Conservation (phyloP, 2,329 filamentous ascomycete genomes). For the Coniochaeta sp. region DNA sequence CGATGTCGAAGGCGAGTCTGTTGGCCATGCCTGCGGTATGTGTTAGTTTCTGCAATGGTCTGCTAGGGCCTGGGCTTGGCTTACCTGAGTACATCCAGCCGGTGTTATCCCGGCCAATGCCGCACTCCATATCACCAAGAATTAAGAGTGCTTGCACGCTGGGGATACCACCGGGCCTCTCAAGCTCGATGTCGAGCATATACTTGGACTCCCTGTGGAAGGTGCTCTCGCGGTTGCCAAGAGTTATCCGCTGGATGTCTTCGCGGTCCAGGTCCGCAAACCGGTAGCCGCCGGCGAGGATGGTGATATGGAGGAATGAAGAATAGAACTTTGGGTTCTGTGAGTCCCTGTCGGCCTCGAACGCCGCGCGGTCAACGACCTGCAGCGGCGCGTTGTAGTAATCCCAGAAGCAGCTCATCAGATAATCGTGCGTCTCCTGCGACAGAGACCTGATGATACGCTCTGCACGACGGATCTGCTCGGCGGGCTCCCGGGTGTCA, state of each 20-base stretch:
- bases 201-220: slow-evolving; percentile 47
- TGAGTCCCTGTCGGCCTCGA: slow-evolving; percentile 37
- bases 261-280: slow-evolving; percentile 40
- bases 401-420: slow-evolving; percentile 44
- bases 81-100: slow-evolving; percentile 45
- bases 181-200: slow-evolving; percentile 46
- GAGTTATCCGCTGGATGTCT: slow-evolving; percentile 38
- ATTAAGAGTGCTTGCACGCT: slow-evolving; percentile 44
- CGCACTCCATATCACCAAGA: slow-evolving; percentile 45
- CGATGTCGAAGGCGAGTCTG: slow-evolving; percentile 38
- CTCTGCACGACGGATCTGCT: slow-evolving; percentile 38
- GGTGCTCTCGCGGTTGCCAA: slow-evolving; percentile 41
- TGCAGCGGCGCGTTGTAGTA: slow-evolving; percentile 43
- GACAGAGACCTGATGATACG: slow-evolving; percentile 39
- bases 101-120: slow-evolving; percentile 44
- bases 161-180: slow-evolving; percentile 43
- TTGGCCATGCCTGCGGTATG: slow-evolving; percentile 29
- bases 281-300: slow-evolving; percentile 45
- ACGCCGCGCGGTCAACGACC: slow-evolving; percentile 41
- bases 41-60: slow-evolving; percentile 10
- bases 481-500: slow-evolving; percentile 30
- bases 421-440: slow-evolving; percentile 41
- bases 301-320: slow-evolving; percentile 42
- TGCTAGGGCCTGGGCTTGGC: slow-evolving; percentile 22
- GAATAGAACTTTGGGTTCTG: slow-evolving; percentile 43